phyloP scores from a whole-genome alignment of 139 green algal species.

The Chlorella vulgaris region DNA sequence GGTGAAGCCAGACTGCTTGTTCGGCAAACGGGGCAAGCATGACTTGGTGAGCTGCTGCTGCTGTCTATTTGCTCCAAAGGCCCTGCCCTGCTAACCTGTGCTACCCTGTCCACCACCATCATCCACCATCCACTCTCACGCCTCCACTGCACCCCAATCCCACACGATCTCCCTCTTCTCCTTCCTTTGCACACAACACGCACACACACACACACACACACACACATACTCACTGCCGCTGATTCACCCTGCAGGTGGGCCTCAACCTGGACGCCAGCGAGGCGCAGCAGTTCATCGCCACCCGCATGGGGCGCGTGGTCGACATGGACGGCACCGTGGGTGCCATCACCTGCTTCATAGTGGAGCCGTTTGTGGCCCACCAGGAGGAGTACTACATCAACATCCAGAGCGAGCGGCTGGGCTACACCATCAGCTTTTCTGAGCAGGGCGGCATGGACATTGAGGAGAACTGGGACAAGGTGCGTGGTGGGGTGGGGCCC shows the following conservation, averaged over 20 bases:
- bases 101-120: not conserved
- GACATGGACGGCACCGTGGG: conserved; percentile 57
- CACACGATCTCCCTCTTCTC: not conserved
- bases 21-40: conserved; percentile 94
- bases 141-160: not conserved
- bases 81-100: not conserved
- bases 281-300: conserved; percentile 78
- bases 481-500: not conserved
- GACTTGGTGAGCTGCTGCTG: conserved; percentile 63
- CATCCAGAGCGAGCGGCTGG: conserved; percentile 59
- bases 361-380: conserved; percentile 95
- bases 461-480: conserved; percentile 94
- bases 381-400: conserved; percentile 77
- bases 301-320: conserved; percentile 70
- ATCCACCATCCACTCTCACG: not conserved
- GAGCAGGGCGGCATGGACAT: conserved; percentile 86
- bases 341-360: conserved; percentile 86
- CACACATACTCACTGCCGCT: too few relatives aligned
- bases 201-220: too few relatives aligned
- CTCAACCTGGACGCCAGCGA: conserved; percentile 69
- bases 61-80: not conserved
- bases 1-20: conserved; percentile 96
- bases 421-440: conserved; percentile 66
- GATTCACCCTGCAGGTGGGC: conserved; percentile 50
- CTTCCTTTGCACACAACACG: too few relatives aligned